A percentile compares a stretch with the other conserved stretches of the same genome.
Evolutionary conservation across 306 rosid species (phyloP).

Genomic region (Luffa acutangula): DNA sequence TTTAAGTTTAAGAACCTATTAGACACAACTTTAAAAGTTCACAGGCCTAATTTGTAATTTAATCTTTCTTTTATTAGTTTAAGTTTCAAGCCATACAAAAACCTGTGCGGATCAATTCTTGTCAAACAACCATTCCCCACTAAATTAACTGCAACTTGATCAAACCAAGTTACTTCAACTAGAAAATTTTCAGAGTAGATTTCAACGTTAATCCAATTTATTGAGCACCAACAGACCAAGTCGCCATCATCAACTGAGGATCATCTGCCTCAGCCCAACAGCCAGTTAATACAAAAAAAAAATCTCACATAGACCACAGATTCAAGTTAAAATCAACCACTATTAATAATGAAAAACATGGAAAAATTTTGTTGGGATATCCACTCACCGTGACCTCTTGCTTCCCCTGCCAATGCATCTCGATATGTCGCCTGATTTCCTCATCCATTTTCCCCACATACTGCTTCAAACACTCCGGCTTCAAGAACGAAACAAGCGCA

Average conservation of each 20-base stretch:
- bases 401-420: constrained; percentile 59
- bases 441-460: constrained; percentile 54
- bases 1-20: no score
- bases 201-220: background rate
- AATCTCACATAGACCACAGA: background rate
- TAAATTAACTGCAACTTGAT: background rate
- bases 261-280: background rate
- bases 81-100: background rate
- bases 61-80: no score
- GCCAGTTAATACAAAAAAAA: background rate
- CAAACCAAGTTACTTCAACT: background rate
- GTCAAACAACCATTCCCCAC: background rate
- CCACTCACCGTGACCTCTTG: constrained; percentile 20
- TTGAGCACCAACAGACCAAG: background rate
- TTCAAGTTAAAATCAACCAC: background rate
- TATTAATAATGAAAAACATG: background rate
- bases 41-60: no score
- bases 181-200: background rate
- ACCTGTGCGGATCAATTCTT: background rate
- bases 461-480: constrained; percentile 58
- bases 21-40: no score
- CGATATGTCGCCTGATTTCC: constrained; percentile 46
- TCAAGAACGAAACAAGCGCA: constrained; percentile 57
- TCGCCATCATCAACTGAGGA: background rate
- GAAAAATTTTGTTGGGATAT: background rate